Evolutionary conservation across 2,329 filamentous ascomycete genomes (phyloP), one percentile per base, ranked within the genome.

Genomic region (Ophiostoma angusticollis): DNA sequence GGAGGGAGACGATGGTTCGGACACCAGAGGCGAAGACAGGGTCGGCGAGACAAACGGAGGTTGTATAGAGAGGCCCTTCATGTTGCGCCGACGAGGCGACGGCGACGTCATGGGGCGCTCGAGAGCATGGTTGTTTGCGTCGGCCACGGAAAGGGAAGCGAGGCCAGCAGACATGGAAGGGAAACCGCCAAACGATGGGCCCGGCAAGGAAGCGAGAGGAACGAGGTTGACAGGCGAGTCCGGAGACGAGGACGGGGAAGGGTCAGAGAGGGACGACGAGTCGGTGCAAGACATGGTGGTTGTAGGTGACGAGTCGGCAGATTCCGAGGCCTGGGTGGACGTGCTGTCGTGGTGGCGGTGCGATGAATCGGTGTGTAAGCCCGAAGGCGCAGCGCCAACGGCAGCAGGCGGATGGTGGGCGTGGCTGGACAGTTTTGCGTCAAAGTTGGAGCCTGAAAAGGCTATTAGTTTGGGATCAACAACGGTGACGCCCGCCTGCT

Each of bases 281-380:
- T 94, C 89, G 47, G 89, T 84, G 16, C 85, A 94, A 6, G 86
- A 94, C 35, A 91, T 74, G 2, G 89, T 94, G 4, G 87, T 95
- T 7, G 89, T 96, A 1, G 91, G 91, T 8, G 89, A 96, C 17
- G 89, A 94, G 53, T 94, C 87, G 30, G 84, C 84, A 1, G 91
- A 96, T 47, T 84, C 84, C 13, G 82, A 84, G 39, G 71, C 71
- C 46, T 81, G 79, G 3, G 81, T 84, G 7, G 80, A 87, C n/a
- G 75, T 80, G 61, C 80, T 85, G 54, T 84, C 74, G 55, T 77
- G 71, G 56, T 84, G 80, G 53, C 79, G 76, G 59, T 85, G 82
- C 47, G 65, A 64, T 45, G 63, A 54, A 49, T 71, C 67, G 4
- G 62, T 52, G 23, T 62, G 54, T 37, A 71, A 51, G 37, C 60